Evolutionary conservation across 306 rosid genomes (phyloP).

Genomic region (Arachis hypogaea): DNA sequence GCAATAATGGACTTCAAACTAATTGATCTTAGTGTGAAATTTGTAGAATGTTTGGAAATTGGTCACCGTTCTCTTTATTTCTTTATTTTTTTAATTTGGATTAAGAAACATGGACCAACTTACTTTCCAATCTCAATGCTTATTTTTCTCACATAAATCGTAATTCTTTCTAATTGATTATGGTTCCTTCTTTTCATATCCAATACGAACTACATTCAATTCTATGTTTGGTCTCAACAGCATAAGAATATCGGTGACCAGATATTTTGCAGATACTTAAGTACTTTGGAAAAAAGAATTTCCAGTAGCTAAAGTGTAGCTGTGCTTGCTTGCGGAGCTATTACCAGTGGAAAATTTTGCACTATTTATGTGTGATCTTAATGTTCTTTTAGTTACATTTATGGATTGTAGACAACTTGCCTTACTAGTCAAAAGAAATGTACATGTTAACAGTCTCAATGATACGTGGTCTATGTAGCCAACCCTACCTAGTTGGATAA

Average conservation of each 20-base stretch:
- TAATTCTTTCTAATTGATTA: conserved; percentile 19
- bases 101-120: conserved; percentile 48
- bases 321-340: conserved; percentile 57
- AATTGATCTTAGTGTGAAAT: neutral
- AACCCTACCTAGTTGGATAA: too few relatives aligned
- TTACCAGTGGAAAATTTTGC: conserved; percentile 52
- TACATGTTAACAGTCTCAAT: too few relatives aligned
- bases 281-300: conserved; percentile 54
- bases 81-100: conserved; percentile 39
- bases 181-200: conserved; percentile 26
- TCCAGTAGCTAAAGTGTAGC: conserved; percentile 53
- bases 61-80: conserved; percentile 36
- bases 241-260: conserved; percentile 44
- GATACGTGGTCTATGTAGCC: too few relatives aligned
- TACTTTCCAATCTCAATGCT: neutral
- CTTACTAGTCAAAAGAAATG: neutral
- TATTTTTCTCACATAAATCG: neutral
- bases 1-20: neutral
- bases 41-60: conserved; percentile 24
- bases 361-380: conserved; percentile 60
- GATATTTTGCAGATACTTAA: conserved; percentile 55
- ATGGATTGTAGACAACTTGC: conserved; percentile 27
- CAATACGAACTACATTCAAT: conserved; percentile 57
- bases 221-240: conserved; percentile 57
- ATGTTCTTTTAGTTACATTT: conserved; percentile 21